Percentiles rank a stretch among this genome's conserved stretches.
Conservation (phyloP, 441 rosid species). For the Eruca vesicaria region DNA sequence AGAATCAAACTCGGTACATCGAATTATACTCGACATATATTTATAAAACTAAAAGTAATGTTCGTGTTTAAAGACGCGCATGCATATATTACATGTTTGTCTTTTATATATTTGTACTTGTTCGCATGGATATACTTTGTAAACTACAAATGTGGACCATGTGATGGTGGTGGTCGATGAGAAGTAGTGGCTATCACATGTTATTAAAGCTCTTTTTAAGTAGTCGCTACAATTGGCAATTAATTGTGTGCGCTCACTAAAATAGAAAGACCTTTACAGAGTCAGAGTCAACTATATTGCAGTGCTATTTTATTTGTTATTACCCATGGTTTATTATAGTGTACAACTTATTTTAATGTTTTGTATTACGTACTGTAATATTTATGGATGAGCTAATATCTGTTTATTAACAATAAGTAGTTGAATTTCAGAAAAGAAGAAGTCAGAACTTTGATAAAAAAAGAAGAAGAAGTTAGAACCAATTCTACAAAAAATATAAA, state of each 20-base stretch:
- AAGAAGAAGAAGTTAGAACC: not conserved
- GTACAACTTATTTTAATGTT: not conserved
- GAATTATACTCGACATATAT: conserved; percentile 3
- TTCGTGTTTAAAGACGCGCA: conserved; percentile 9
- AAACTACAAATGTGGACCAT: conserved; percentile 19
- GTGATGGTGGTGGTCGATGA: conserved; percentile 19
- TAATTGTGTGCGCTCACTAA: conserved; percentile 10
- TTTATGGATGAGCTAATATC: not conserved
- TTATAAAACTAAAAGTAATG: not conserved
- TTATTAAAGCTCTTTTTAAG: conserved; percentile 13
- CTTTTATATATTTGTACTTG: conserved; percentile 14
- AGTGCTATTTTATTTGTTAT: not conserved
- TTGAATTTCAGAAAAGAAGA: not conserved
- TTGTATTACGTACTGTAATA: not conserved
- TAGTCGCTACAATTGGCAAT: not conserved
- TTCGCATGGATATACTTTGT: conserved; percentile 1
- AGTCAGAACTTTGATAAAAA: too few species aligned
- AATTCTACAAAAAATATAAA: too few species aligned
- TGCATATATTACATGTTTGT: conserved; percentile 13
- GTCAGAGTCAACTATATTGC: not conserved
- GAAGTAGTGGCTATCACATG: conserved; percentile 24
- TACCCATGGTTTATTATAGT: too few species aligned
- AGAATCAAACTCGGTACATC: conserved; percentile 21
- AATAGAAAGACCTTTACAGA: not conserved
- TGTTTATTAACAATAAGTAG: not conserved